Conservation (phyloP, 2,329 filamentous ascomycete species). For the Ceratocystis diversiconidia region DNA sequence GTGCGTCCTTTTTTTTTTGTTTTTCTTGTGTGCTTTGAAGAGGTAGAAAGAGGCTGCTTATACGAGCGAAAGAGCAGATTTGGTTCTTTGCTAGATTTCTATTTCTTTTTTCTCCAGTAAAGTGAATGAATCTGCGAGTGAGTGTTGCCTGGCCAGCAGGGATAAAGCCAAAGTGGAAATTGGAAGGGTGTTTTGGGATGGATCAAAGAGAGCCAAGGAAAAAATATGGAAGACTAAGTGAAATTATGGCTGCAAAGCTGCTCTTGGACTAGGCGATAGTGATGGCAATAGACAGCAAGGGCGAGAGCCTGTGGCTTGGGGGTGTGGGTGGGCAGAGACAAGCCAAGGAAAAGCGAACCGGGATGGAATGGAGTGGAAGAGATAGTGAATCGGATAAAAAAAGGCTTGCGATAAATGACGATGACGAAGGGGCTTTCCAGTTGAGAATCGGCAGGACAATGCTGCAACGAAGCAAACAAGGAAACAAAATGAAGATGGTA, state of each 20-base stretch:
- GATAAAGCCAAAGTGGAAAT: background rate
- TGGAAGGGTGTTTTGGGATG: slow-evolving; percentile 7
- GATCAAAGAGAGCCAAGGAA: slow-evolving; percentile 1
- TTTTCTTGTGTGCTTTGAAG: background rate
- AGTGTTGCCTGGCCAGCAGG: background rate
- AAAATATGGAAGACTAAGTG: background rate
- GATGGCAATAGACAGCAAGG: background rate
- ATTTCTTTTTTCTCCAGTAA: background rate
- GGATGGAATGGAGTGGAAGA: background rate
- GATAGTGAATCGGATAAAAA: background rate
- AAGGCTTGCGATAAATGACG: background rate
- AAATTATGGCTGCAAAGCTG: background rate
- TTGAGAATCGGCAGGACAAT: background rate
- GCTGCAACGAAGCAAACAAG: background rate
- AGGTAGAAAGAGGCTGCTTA: background rate
- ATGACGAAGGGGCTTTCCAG: background rate
- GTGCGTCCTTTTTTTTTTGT: background rate
- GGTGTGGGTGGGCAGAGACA: background rate
- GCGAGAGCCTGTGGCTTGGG: background rate
- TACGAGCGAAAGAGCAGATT: background rate
- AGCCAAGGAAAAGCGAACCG: background rate
- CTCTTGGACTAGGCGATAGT: background rate
- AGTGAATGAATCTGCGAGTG: background rate
- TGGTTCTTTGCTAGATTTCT: background rate
- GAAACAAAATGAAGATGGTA: background rate